These are phyloP conservation scores for Penicillium daleae DNA, from an alignment of 495 filamentous ascomycete species.

Conservation along the genomic window DNA sequence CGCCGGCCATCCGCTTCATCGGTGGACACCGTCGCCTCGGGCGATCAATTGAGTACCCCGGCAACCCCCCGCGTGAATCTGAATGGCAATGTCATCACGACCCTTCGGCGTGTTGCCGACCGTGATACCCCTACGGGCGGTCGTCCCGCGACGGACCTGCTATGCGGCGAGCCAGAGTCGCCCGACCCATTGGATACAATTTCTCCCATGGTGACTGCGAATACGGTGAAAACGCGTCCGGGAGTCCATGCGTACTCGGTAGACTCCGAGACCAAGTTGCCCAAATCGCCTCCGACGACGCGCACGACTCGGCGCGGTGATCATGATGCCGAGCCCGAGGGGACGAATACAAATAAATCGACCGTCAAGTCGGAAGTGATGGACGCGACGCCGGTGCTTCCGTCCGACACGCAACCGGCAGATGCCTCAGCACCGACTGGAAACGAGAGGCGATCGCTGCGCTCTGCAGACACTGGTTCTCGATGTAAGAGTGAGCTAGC, in stretches of 20 bases:
- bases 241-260: slow-evolving; percentile 11
- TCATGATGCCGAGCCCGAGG: slow-evolving; percentile 10
- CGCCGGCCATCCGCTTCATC: slow-evolving; percentile 26
- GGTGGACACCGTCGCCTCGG: slow-evolving; percentile 23
- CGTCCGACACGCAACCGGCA: background rate
- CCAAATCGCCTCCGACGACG: slow-evolving; percentile 16
- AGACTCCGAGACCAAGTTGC: slow-evolving; percentile 10
- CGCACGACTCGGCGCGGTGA: slow-evolving; percentile 25
- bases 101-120: slow-evolving; percentile 18
- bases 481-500: slow-evolving; percentile 86
- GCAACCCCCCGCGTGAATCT: slow-evolving; percentile 28
- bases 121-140: slow-evolving; percentile 15
- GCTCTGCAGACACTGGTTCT: slow-evolving; percentile 54
- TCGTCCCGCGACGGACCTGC: slow-evolving; percentile 11
- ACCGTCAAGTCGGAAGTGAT: slow-evolving; percentile 13
- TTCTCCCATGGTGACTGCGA: slow-evolving; percentile 28
- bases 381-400: background rate
- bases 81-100: slow-evolving; percentile 26
- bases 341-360: slow-evolving; percentile 7
- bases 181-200: slow-evolving; percentile 49
- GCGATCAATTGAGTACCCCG: slow-evolving; percentile 22
- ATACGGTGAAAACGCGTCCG: slow-evolving; percentile 17
- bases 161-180: slow-evolving; percentile 30
- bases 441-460: slow-evolving; percentile 49
- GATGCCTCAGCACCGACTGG: slow-evolving; percentile 5